Conservation (phyloP, 257 asterid species). For the Rhazya stricta region DNA sequence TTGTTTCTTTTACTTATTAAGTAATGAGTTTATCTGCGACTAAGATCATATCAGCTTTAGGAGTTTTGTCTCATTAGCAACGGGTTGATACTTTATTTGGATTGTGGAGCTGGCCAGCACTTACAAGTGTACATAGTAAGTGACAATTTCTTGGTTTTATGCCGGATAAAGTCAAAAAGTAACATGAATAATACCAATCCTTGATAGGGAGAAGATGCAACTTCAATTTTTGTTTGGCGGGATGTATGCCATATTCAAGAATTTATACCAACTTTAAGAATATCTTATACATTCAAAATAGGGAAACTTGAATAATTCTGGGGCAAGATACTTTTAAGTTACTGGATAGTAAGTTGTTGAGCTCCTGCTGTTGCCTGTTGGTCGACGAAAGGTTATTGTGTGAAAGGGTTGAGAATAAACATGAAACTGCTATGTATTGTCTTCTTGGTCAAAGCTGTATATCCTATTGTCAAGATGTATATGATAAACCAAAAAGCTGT, state of each 20-base stretch:
- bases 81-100: neutral
- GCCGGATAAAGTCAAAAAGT: conserved; percentile 11
- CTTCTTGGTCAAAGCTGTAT: neutral
- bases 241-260: neutral
- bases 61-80: neutral
- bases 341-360: neutral
- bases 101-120: conserved; percentile 9
- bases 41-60: neutral
- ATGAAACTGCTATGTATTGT: neutral
- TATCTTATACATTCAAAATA: neutral
- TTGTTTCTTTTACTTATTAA: neutral
- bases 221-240: neutral
- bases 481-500: neutral
- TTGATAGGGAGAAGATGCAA: neutral
- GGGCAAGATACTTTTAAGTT: neutral
- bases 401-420: conserved; percentile 1
- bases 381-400: neutral
- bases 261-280: neutral
- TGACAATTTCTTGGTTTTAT: neutral
- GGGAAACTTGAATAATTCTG: neutral
- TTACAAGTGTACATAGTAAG: neutral
- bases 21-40: neutral
- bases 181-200: neutral
- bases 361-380: neutral
- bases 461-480: neutral